Percentiles rank a stretch among this genome's conserved stretches.
These are phyloP conservation scores for Eimeria falciformis DNA, from an alignment of 169 alveolate genomes.

Conservation along the genomic window DNA sequence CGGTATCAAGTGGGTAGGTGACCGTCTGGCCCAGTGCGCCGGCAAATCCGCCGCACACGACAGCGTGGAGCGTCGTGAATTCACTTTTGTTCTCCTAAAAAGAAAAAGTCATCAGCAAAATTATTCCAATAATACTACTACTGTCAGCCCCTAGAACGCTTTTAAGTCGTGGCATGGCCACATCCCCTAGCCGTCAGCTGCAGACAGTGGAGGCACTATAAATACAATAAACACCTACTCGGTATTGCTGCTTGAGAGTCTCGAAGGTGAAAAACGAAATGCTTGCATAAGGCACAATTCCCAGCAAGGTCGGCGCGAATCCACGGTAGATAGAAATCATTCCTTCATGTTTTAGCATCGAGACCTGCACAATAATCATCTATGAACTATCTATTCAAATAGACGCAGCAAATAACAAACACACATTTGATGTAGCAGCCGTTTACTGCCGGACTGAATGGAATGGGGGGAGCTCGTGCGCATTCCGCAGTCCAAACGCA, in stretches of 20 bases:
- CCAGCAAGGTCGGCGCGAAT: conserved; percentile 36
- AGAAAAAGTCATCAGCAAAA: too few species aligned
- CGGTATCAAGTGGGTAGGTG: conserved; percentile 65
- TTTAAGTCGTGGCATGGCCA: background rate
- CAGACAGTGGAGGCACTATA: background rate
- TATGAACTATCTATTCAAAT: too few species aligned
- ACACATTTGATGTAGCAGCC: background rate
- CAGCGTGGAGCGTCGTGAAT: background rate
- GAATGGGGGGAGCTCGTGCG: background rate
- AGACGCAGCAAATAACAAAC: background rate
- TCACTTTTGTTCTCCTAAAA: background rate
- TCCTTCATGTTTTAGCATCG: conserved; percentile 47
- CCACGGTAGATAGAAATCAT: conserved; percentile 41
- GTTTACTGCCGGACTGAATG: background rate
- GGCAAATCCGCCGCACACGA: conserved; percentile 63
- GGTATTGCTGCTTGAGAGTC: conserved; percentile 1
- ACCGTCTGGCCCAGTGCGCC: conserved; percentile 59
- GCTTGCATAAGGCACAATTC: conserved; percentile 73
- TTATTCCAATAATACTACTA: too few species aligned
- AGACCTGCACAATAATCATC: conserved; percentile 44
- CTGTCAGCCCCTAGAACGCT: background rate
- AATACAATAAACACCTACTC: background rate
- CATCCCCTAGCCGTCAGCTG: too few species aligned
- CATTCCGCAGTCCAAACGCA: background rate
- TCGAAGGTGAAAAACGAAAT: conserved; percentile 61